phyloP scores from a whole-genome alignment of 2,329 filamentous ascomycete genomes.

The Sclerotinia glacialis region DNA sequence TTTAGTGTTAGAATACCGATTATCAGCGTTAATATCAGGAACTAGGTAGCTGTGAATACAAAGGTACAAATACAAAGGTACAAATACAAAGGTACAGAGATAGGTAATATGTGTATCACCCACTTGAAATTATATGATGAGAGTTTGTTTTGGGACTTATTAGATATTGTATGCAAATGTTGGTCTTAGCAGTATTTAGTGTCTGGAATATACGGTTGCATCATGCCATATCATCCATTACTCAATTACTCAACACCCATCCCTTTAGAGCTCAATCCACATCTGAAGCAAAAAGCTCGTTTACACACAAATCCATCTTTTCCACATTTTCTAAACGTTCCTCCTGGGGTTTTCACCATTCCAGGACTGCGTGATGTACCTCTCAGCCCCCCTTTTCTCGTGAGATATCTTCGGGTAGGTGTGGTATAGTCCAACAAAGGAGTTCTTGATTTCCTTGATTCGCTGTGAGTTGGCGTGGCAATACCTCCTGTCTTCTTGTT shows the following conservation, averaged over 20 bases:
- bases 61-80: too few species aligned
- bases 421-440: slow-evolving; percentile 33
- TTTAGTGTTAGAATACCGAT: background rate
- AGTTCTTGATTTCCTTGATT: slow-evolving; percentile 23
- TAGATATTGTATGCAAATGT: too few species aligned
- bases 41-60: too few species aligned
- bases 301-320: slow-evolving; percentile 55
- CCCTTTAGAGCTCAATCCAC: slow-evolving; percentile 33
- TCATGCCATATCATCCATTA: background rate
- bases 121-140: too few species aligned
- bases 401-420: slow-evolving; percentile 24
- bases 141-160: too few species aligned
- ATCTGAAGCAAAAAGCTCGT: slow-evolving; percentile 59
- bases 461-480: slow-evolving; percentile 12
- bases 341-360: slow-evolving; percentile 48
- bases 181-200: too few species aligned
- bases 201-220: too few species aligned
- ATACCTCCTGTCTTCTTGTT: background rate
- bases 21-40: too few species aligned
- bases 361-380: slow-evolving; percentile 23
- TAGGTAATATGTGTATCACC: too few species aligned
- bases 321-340: slow-evolving; percentile 52
- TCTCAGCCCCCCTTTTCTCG: slow-evolving; percentile 17
- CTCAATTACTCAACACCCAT: background rate
- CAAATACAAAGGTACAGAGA: too few species aligned